Evolutionary conservation across 1,139 yeast species (phyloP), one percentile per base, ranked within the genome.

Genomic region (Meyerozyma carpophila): DNA sequence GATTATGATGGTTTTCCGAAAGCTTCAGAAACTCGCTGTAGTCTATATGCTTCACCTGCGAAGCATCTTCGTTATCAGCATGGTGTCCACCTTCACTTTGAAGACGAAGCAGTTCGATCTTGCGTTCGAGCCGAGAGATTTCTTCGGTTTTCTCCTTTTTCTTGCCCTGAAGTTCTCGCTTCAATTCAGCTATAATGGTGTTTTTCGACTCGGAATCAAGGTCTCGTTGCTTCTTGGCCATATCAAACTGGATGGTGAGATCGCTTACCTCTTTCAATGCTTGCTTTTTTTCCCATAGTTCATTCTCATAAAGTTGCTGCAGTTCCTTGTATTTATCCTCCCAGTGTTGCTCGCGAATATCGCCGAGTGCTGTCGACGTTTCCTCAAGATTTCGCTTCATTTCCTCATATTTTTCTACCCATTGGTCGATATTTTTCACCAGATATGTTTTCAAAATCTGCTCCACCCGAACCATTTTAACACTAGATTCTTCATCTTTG

Each of bases 81-180:
- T 56, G 59, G 8, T 65, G 47, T 28, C 29, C 44, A 27, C 48
- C 48, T 45, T 67, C 73, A 36, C 53, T 58, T 37, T 62, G 65
- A 31, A 58, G 46, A 21, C 74, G 55, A 34, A 76, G 58, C 5
- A 54, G 46, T 51, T 79, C 83, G 46, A 79, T 61, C 47, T 75
- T 77, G 39, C 61, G 62, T 54, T 79, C 83, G 41, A 79, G 58
- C 36, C 82, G 61, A 25, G 68, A 57, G 11, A 79, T 65, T 51
- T 82, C 88, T 13, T 58, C 56, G 9, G 62, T 45, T 47, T 66
- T 72, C 24, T 73, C 81, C 27, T 66, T 68, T 40, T 65, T 66
- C 2, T 59, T 44, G 10, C 58, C 51, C 5, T 49, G 43, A 4
- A 65, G 52, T 6, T 69, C 66, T n/a, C 54, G 47, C 41, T 59